Conservation (phyloP, 1,284 basidiomycete genomes). For the Agroathelia rolfsii region DNA sequence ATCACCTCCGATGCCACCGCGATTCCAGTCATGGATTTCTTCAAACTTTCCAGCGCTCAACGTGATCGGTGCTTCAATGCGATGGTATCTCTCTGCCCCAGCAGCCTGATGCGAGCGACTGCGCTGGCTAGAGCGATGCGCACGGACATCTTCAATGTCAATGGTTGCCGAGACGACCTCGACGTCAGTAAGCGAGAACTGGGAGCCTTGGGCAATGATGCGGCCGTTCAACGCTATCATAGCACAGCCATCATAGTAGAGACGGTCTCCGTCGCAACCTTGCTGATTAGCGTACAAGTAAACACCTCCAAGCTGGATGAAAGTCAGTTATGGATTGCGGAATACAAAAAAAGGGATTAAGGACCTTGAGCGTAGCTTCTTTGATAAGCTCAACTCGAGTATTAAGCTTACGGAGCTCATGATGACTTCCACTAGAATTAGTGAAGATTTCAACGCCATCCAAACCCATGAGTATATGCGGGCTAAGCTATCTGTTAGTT, state of each 20-base stretch:
- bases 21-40: slow-evolving; percentile 40
- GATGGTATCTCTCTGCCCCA: slow-evolving; percentile 58
- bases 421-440: slow-evolving; percentile 95
- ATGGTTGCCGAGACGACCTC: slow-evolving; percentile 94
- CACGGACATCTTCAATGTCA: slow-evolving; percentile 90
- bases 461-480: slow-evolving; percentile 93
- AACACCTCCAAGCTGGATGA: slow-evolving; percentile 77
- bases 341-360: background rate
- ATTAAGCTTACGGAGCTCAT: slow-evolving; percentile 92
- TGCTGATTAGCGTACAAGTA: slow-evolving; percentile 99
- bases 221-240: slow-evolving; percentile 93
- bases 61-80: slow-evolving; percentile 71
- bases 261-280: slow-evolving; percentile 94
- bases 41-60: slow-evolving; percentile 69
- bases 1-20: too few species aligned
- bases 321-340: slow-evolving; percentile 2
- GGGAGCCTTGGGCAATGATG: slow-evolving; percentile 89
- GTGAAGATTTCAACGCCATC: slow-evolving; percentile 99
- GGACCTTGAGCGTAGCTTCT: slow-evolving; percentile 92
- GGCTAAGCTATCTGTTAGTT: too few species aligned
- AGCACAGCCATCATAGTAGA: slow-evolving; percentile 97
- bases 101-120: slow-evolving; percentile 90
- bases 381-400: slow-evolving; percentile 90
- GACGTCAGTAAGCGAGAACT: slow-evolving; percentile 93
- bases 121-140: slow-evolving; percentile 73